Base-by-base conservation (phyloP, 257 asterid genomes). In the Fraxinus cuspidata region DNA sequence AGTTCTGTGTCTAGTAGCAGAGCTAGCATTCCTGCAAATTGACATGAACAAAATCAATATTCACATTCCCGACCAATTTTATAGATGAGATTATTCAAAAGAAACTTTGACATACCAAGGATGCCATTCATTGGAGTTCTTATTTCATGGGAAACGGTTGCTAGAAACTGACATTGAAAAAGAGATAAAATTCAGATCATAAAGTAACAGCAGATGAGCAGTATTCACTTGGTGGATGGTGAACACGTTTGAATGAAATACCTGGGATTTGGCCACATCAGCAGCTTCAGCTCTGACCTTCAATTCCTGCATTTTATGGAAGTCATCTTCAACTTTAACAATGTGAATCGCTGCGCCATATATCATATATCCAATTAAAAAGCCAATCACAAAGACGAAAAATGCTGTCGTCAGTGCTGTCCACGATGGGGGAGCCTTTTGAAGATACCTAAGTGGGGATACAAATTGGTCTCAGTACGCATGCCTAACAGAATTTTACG, bases 71-170 rank as follows among this genome's bases (percentile, higher is more conserved):
- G 7, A 28, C 69, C 19, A 8, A 70, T 53, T 40, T 18, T 18
- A 70, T 40, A 74, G 60, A 71, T 3, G 18, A 35, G 29, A 69
- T 49, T 11, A 58, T 40, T 56, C 40, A 23, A 34, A 56, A 53
- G 67, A 63, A 38, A 71, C 31, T 66, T 11, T 21, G 7, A 73
- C 80, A 25, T 94, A 94, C 98, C 98, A 65, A 94, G 88, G 78
- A 94, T 85, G 35, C 99, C 99, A 58, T 94, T 92, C 99, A 94
- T 92, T 18, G 99, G 97, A 81, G 99, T 94, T 86, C 99, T 85
- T 77, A 94, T 94, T 86, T 94, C 99, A 74, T 94, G 98, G 28
- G 98, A 94, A 88, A 94, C 97, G 23, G 98, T 94, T 56, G 98
- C 98, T 72, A 94, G 78, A 85, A 94, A 94, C 98, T 92, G 86